phyloP scores from a whole-genome alignment of 2,329 filamentous ascomycete species.

The Elsinoe perseae region DNA sequence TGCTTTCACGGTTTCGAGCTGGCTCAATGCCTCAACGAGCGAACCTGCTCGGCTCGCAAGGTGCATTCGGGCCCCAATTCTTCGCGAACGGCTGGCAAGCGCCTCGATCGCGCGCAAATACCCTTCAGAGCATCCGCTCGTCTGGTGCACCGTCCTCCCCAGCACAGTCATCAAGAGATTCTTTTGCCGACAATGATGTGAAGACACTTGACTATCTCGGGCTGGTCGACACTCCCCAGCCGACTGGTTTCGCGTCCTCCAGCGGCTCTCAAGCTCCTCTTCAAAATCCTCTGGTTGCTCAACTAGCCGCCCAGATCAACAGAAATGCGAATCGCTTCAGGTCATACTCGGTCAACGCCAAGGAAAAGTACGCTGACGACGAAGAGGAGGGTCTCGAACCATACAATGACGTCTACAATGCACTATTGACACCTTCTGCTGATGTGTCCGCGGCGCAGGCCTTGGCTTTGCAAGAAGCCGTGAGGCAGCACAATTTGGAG shows the following conservation, averaged over 20 bases:
- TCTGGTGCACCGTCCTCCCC: conserved; percentile 82
- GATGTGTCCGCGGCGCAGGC: conserved; percentile 50
- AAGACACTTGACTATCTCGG: conserved; percentile 93
- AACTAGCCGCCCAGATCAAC: conserved; percentile 67
- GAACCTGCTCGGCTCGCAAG: conserved; percentile 50
- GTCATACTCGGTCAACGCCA: conserved; percentile 97
- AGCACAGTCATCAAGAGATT: conserved; percentile 76
- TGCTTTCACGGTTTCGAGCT: conserved; percentile 78
- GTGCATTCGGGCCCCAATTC: conserved; percentile 78
- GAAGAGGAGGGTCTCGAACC: conserved; percentile 58
- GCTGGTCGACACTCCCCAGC: conserved; percentile 85
- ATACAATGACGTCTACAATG: conserved; percentile 51
- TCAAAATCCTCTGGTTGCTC: conserved; percentile 52
- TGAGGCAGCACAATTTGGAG: conserved; percentile 85
- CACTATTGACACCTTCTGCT: conserved; percentile 51
- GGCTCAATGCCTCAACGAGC: conserved; percentile 90
- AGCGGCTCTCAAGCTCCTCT: conserved; percentile 15
- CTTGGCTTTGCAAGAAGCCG: conserved; percentile 58
- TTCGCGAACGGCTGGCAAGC: conserved; percentile 81
- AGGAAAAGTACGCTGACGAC: conserved; percentile 91
- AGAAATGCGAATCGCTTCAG: conserved; percentile 80
- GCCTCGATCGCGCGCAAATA: conserved; percentile 72
- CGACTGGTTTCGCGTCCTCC: conserved; percentile 31
- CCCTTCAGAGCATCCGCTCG: conserved; percentile 82
- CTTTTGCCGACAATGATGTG: conserved; percentile 77